Percentiles rank a stretch among this genome's conserved stretches.
Conservation (phyloP, 371 early-diverging fungal genomes). For the Mucor piriformis region DNA sequence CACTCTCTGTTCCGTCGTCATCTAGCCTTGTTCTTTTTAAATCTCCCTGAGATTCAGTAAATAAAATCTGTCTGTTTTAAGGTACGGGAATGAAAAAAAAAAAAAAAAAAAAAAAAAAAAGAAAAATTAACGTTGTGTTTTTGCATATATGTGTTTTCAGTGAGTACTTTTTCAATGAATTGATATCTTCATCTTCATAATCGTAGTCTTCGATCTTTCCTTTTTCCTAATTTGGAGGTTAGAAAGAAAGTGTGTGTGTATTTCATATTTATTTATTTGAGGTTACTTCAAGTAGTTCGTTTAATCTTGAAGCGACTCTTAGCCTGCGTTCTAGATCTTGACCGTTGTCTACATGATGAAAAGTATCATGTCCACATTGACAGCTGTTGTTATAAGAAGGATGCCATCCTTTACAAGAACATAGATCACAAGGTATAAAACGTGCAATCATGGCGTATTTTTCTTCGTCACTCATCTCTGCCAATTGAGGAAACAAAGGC, state of each 20-base stretch:
- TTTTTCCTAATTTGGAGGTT: slow-evolving; percentile 38
- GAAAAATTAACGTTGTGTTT: background rate
- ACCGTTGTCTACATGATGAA: slow-evolving; percentile 43
- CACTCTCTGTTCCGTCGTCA: background rate
- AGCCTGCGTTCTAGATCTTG: slow-evolving; percentile 50
- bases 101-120: background rate
- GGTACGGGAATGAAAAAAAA: too few relatives aligned
- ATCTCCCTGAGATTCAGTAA: slow-evolving; percentile 28
- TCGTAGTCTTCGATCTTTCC: slow-evolving; percentile 51
- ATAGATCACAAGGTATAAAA: slow-evolving; percentile 52
- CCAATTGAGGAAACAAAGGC: slow-evolving; percentile 29
- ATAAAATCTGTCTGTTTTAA: slow-evolving; percentile 26
- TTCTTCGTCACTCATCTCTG: slow-evolving; percentile 42
- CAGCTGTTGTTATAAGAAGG: slow-evolving; percentile 50
- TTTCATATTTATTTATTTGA: too few relatives aligned
- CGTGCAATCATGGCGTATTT: slow-evolving; percentile 49
- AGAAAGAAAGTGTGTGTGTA: too few relatives aligned
- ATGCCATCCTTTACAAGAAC: slow-evolving; percentile 50
- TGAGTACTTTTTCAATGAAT: slow-evolving; percentile 55
- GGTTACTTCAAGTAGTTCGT: slow-evolving; percentile 54
- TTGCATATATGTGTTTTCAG: too few relatives aligned
- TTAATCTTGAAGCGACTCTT: slow-evolving; percentile 47
- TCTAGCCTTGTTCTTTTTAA: background rate
- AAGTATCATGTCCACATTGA: slow-evolving; percentile 50
- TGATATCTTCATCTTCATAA: slow-evolving; percentile 51